Conservation (phyloP, 2,329 filamentous ascomycete genomes). For the Paracoccidioides lutzii region DNA sequence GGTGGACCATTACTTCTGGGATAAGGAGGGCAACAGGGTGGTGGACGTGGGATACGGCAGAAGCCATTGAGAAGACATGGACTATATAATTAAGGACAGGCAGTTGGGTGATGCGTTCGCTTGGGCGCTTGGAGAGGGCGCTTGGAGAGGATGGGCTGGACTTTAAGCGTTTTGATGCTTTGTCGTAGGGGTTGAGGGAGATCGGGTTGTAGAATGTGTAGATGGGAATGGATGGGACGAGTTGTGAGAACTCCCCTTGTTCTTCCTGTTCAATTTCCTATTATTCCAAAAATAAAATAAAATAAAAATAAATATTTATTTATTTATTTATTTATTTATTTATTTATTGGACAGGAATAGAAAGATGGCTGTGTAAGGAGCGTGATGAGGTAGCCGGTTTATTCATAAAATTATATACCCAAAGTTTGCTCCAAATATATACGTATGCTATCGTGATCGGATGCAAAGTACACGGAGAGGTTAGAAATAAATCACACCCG, state of each 20-base stretch:
- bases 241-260: not conserved
- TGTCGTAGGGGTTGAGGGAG: not conserved
- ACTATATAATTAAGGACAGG: slow-evolving; percentile 42
- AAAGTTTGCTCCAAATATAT: too few species aligned
- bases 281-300: too few species aligned
- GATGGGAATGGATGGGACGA: not conserved
- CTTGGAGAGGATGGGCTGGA: slow-evolving; percentile 50
- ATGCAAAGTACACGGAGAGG: too few species aligned
- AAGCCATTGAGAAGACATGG: slow-evolving; percentile 47
- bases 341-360: too few species aligned
- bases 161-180: slow-evolving; percentile 2
- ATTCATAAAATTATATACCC: too few species aligned
- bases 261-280: not conserved
- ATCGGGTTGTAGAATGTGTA: not conserved
- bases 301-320: too few species aligned
- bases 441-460: too few species aligned
- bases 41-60: slow-evolving; percentile 61
- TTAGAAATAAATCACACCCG: too few species aligned
- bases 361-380: too few species aligned
- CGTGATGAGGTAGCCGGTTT: too few species aligned
- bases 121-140: too few species aligned
- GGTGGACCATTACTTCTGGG: slow-evolving; percentile 61
- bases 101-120: slow-evolving; percentile 59
- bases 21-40: slow-evolving; percentile 46
- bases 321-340: too few species aligned